phyloP scores from a whole-genome alignment of 192 early-diverging fungal species.

The Gonapodya prolifera region DNA sequence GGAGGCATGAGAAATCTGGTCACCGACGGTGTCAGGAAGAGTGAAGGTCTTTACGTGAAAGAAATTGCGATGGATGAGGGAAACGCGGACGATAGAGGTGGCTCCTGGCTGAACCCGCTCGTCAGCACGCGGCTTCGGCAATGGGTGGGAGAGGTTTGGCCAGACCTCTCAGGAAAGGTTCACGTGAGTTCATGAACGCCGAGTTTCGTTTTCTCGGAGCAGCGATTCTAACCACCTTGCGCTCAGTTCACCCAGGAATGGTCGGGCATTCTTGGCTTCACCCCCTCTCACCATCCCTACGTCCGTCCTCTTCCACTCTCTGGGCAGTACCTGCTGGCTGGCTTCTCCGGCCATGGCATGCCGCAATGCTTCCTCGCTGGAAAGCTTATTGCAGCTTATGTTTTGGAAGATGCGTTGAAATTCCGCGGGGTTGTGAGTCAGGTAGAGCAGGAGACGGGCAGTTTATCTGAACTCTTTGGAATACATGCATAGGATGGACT shows the following conservation, averaged over 20 bases:
- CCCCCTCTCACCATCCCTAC: conserved; percentile 19
- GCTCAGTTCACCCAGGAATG: conserved; percentile 18
- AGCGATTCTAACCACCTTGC: too few relatives aligned
- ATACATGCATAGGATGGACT: too few relatives aligned
- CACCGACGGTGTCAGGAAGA: not conserved
- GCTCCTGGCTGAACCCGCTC: conserved; percentile 7
- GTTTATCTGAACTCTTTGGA: too few relatives aligned
- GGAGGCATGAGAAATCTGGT: conserved; percentile 27
- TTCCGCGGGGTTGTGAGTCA: not conserved
- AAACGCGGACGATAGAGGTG: conserved; percentile 15
- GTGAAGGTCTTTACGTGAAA: not conserved
- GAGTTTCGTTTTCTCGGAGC: too few relatives aligned
- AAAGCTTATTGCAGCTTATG: not conserved
- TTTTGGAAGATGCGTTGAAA: not conserved
- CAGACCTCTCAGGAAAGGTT: not conserved
- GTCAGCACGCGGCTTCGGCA: conserved; percentile 14
- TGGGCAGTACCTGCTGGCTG: conserved; percentile 19
- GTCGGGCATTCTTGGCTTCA: conserved; percentile 37
- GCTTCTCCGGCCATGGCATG: conserved; percentile 37
- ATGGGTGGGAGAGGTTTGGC: conserved; percentile 14
- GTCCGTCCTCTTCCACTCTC: conserved; percentile 17
- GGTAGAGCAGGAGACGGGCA: not conserved
- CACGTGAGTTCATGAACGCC: not conserved
- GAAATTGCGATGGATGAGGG: conserved; percentile 16
- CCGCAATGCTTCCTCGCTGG: conserved; percentile 17